These are phyloP conservation scores for Chlorencoelia australis DNA, from an alignment of 2,329 filamentous ascomycete genomes.

Conservation along the genomic window DNA sequence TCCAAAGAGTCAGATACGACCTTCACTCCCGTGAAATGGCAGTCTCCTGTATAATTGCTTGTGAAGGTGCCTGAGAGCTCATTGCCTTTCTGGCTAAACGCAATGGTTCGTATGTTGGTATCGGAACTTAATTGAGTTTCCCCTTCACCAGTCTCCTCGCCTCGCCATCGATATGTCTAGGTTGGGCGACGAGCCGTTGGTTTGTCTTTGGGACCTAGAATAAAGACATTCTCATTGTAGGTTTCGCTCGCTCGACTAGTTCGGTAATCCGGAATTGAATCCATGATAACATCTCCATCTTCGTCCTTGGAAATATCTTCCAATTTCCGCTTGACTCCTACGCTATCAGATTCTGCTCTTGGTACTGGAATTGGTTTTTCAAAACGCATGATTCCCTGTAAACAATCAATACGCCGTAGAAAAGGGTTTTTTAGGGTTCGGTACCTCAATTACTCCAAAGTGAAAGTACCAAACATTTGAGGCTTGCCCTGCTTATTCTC, in stretches of 20 bases:
- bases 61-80: slow-evolving; percentile 11
- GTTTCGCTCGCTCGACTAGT: not conserved
- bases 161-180: slow-evolving; percentile 15
- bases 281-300: slow-evolving; percentile 8
- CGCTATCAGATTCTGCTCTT: not conserved
- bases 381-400: slow-evolving; percentile 13
- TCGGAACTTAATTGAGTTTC: slow-evolving; percentile 12
- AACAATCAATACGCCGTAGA: not conserved
- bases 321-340: slow-evolving; percentile 7
- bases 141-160: slow-evolving; percentile 14
- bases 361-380: slow-evolving; percentile 10
- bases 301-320: slow-evolving; percentile 8
- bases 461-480: slow-evolving; percentile 14
- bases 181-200: slow-evolving; percentile 12
- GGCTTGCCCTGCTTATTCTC: slow-evolving; percentile 7
- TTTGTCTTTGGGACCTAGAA: slow-evolving; percentile 9
- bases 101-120: slow-evolving; percentile 4
- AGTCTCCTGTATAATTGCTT: slow-evolving; percentile 4
- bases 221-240: slow-evolving; percentile 8
- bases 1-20: not conserved
- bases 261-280: not conserved
- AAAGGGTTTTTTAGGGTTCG: no score
- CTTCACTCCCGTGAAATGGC: slow-evolving; percentile 13
- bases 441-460: slow-evolving; percentile 12
- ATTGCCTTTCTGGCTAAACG: slow-evolving; percentile 12